These are phyloP conservation scores for Solanum raphanifolium DNA, from an alignment of 257 asterid species.

Conservation along the genomic window DNA sequence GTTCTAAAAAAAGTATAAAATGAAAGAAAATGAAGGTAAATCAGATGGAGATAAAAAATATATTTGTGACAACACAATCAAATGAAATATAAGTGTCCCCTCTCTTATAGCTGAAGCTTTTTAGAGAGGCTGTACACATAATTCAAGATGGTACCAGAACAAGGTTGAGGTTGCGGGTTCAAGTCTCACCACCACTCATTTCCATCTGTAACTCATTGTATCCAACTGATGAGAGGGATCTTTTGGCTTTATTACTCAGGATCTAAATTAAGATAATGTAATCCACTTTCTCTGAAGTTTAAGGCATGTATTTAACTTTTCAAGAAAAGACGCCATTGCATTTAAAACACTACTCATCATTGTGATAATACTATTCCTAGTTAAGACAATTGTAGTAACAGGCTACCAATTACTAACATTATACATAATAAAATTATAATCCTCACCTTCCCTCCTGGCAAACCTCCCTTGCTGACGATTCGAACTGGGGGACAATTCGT, in stretches of 20 bases:
- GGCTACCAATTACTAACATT: background rate
- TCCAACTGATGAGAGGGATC: background rate
- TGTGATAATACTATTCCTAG: background rate
- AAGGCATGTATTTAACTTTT: background rate
- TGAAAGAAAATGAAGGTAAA: background rate
- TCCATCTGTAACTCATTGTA: background rate
- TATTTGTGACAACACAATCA: background rate
- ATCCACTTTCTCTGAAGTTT: background rate
- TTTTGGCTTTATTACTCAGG: background rate
- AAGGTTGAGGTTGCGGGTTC: background rate
- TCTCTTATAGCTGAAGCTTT: background rate
- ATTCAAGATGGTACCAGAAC: background rate
- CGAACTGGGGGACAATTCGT: slow-evolving; percentile 96
- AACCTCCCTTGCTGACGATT: slow-evolving; percentile 87
- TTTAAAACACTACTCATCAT: background rate
- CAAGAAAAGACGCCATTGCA: background rate
- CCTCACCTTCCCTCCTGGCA: slow-evolving; percentile 89
- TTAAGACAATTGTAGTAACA: background rate
- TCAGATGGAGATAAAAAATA: background rate
- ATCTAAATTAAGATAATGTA: background rate
- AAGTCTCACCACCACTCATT: background rate
- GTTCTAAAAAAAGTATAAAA: background rate
- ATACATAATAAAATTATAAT: background rate
- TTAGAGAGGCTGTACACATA: background rate
- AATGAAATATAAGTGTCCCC: background rate